These are phyloP conservation scores for Apiospora pterosperma DNA, from an alignment of 2,329 filamentous ascomycete genomes.

Conservation along the genomic window DNA sequence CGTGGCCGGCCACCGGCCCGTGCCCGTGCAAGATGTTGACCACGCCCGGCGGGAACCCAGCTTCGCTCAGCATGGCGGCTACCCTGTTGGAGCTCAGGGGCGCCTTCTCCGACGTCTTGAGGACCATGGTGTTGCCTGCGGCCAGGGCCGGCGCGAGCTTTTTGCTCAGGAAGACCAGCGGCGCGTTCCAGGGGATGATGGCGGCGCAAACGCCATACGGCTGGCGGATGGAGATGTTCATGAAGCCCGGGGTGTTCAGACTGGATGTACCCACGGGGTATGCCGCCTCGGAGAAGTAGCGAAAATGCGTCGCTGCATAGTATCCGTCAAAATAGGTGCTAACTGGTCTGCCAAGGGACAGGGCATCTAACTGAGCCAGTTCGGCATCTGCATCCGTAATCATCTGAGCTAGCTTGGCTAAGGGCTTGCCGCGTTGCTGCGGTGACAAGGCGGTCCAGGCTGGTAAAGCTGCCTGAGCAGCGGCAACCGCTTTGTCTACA, in stretches of 20 bases:
- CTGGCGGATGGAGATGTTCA: conserved; percentile 15
- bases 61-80: conserved; percentile 64
- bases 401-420: conserved; percentile 18
- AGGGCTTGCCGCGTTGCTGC: conserved; percentile 12
- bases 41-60: conserved; percentile 73
- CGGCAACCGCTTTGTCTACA: conserved; percentile 20
- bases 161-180: conserved; percentile 72
- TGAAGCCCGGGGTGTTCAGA: conserved; percentile 16
- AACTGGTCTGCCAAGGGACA: conserved; percentile 15
- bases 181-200: conserved; percentile 69
- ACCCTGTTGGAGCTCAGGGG: conserved; percentile 61
- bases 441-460: conserved; percentile 18
- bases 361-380: conserved; percentile 14
- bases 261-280: conserved; percentile 17
- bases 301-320: conserved; percentile 10
- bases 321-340: conserved; percentile 17
- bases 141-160: conserved; percentile 70
- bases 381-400: conserved; percentile 12
- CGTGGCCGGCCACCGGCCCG: conserved; percentile 62
- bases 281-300: conserved; percentile 15
- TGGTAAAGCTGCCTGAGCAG: conserved; percentile 17
- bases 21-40: conserved; percentile 69
- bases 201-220: conserved; percentile 13
- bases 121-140: conserved; percentile 59
- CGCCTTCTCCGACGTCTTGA: conserved; percentile 64